These are phyloP conservation scores for Rhizopus stolonifer DNA, from an alignment of 371 early-diverging fungal genomes.

Conservation along the genomic window DNA sequence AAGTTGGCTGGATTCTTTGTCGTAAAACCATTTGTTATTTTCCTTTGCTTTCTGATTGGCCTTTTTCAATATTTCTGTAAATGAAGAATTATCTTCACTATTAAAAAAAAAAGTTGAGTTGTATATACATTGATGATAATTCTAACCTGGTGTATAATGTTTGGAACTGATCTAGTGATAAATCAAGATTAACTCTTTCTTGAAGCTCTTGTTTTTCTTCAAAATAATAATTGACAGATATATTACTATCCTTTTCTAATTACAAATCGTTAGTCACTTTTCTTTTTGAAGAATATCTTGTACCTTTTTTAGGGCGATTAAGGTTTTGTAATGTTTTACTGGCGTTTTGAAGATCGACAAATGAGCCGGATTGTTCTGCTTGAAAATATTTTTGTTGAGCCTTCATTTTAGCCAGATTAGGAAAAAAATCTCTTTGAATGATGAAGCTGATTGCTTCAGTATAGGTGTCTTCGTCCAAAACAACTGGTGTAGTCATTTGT, in stretches of 20 bases:
- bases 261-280: neutral
- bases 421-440: slow-evolving; percentile 87
- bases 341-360: slow-evolving; percentile 26
- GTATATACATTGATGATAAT: neutral
- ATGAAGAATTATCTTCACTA: slow-evolving; percentile 85
- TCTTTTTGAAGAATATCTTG: neutral
- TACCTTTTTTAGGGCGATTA: slow-evolving; percentile 9
- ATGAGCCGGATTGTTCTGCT: slow-evolving; percentile 36
- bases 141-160: slow-evolving; percentile 65
- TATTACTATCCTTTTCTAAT: neutral
- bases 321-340: slow-evolving; percentile 20
- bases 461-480: slow-evolving; percentile 80
- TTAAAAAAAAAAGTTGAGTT: neutral
- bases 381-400: slow-evolving; percentile 52
- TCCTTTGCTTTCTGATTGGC: slow-evolving; percentile 58
- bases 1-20: slow-evolving; percentile 55
- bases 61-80: slow-evolving; percentile 64
- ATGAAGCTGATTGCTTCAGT: slow-evolving; percentile 74
- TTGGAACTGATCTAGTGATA: slow-evolving; percentile 70
- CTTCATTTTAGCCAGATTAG: slow-evolving; percentile 66
- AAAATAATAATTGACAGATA: slow-evolving; percentile 33
- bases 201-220: slow-evolving; percentile 28
- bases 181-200: slow-evolving; percentile 40
- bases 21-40: slow-evolving; percentile 71
- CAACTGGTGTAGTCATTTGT: slow-evolving; percentile 25